phyloP scores from a whole-genome alignment of 2,329 filamentous ascomycete genomes.

The Simplicillium sp. region DNA sequence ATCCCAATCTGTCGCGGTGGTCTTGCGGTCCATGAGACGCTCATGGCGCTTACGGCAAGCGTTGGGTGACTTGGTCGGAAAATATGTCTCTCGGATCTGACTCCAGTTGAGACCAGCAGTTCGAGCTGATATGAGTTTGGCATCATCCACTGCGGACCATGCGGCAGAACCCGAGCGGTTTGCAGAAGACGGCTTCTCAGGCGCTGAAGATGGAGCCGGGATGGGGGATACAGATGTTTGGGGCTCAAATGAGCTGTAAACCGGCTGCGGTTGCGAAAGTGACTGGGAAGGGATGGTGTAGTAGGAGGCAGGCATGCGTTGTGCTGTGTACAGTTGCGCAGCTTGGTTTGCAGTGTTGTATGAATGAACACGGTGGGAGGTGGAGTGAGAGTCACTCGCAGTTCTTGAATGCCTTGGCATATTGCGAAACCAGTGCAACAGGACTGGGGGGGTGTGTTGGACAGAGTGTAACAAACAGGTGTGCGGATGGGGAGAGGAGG shows the following conservation, averaged over 20 bases:
- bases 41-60: constrained; percentile 87
- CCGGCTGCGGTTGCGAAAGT: constrained; percentile 19
- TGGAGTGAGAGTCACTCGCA: too few species aligned
- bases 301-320: constrained; percentile 29
- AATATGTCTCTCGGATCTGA: constrained; percentile 67
- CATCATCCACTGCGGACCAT: constrained; percentile 69
- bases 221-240: constrained; percentile 27
- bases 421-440: too few species aligned
- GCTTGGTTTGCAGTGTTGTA: too few species aligned
- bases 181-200: constrained; percentile 1
- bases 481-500: too few species aligned
- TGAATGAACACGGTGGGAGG: too few species aligned
- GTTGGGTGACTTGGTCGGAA: constrained; percentile 69
- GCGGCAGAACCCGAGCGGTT: constrained; percentile 52
- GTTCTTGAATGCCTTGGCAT: too few species aligned
- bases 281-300: constrained; percentile 25
- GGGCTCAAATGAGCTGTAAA: constrained; percentile 8
- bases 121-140: constrained; percentile 61
- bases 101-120: constrained; percentile 74
- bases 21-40: constrained; percentile 66
- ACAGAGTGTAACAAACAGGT: too few species aligned
- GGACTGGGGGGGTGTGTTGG: too few species aligned
- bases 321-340: constrained; percentile 9
- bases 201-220: neutral
- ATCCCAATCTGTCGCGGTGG: constrained; percentile 66